These are phyloP conservation scores for Jacaranda mimosifolia DNA, from an alignment of 257 asterid genomes.

Conservation along the genomic window DNA sequence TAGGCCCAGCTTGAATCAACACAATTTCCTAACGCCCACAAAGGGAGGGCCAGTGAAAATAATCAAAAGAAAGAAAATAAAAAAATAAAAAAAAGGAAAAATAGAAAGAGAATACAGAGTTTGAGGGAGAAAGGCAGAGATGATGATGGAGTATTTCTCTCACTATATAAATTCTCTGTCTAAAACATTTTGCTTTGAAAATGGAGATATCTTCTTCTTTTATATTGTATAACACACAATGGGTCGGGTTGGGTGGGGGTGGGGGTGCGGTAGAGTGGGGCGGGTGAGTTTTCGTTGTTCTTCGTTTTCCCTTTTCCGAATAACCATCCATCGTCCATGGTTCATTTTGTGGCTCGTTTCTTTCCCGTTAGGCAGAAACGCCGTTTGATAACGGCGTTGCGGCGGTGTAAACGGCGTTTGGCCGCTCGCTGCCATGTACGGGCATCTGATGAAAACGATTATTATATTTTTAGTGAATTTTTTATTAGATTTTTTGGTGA, in stretches of 20 bases:
- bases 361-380: conserved; percentile 49
- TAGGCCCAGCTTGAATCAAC: conserved; percentile 53
- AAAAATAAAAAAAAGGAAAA: not conserved
- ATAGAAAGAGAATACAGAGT: not conserved
- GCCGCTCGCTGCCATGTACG: conserved; percentile 44
- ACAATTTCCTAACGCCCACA: conserved; percentile 36
- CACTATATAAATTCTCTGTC: conserved; percentile 37
- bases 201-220: conserved; percentile 35
- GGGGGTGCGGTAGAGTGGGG: not conserved
- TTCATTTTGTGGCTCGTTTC: conserved; percentile 32
- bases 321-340: conserved; percentile 32
- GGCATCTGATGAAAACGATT: conserved; percentile 31
- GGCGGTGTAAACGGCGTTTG: conserved; percentile 61
- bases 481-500: conserved; percentile 61
- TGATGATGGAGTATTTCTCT: conserved; percentile 41
- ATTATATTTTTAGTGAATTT: conserved; percentile 10
- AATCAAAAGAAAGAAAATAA: not conserved
- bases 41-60: conserved; percentile 11
- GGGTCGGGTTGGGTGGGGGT: not conserved
- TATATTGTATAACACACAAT: conserved; percentile 4
- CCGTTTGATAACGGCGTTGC: conserved; percentile 60
- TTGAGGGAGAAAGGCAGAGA: conserved; percentile 20
- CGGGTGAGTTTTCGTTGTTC: conserved; percentile 23
- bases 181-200: conserved; percentile 15
- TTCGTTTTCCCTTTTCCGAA: conserved; percentile 57